Base-by-base conservation (phyloP, 2,329 filamentous ascomycete genomes). In the Fusarium nodosum region DNA sequence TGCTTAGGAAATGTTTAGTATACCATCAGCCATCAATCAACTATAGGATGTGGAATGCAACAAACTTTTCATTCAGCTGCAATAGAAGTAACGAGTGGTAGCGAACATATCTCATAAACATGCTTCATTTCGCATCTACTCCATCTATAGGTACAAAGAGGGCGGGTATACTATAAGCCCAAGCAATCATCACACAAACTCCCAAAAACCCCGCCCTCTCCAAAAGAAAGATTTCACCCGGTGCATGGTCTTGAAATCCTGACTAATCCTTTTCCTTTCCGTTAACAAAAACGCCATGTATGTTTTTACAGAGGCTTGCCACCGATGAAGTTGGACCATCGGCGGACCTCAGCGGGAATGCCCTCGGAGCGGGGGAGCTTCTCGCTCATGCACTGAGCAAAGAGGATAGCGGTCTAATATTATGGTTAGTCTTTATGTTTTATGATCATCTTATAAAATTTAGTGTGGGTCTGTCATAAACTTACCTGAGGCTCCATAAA, bases 401-500 rank as follows among this genome's bases (percentile, higher is more conserved):
- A 98, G 75, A 98, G 92, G 71, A 96, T 90, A 64, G 96, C 95
- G 74, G 96, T 99, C 94, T 97, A 15, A 15, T 44, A 1, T 44
- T 10, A 5, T 11, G 13, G 68, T 83, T 75, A 82, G 79, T 30
- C 3, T 30, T 30, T 10, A 28, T 10, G 9, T 22, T 26, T 56
- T 28, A 70, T 72, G 52, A 55, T 41, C 20, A 20, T n/a, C 16
- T 33, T 20, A 15, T 12, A 71, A 80, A 13, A 16, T 7, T 51
- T 5, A 51, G 7, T n/a, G 5, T 9, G 13, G 3, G 18, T 18
- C 26, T 28, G 7, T n/a, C 24, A 28, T 39, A 41, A 28, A 52
- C 88, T 84, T 85, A 97, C 94, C 91, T 96, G 95, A 56, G 94
- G 93, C 85, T 98, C 95, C 94, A 97, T 97, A 82, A 99, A 98